Conservation (phyloP, 2,329 filamentous ascomycete species). For the Rutstroemia sp. region DNA sequence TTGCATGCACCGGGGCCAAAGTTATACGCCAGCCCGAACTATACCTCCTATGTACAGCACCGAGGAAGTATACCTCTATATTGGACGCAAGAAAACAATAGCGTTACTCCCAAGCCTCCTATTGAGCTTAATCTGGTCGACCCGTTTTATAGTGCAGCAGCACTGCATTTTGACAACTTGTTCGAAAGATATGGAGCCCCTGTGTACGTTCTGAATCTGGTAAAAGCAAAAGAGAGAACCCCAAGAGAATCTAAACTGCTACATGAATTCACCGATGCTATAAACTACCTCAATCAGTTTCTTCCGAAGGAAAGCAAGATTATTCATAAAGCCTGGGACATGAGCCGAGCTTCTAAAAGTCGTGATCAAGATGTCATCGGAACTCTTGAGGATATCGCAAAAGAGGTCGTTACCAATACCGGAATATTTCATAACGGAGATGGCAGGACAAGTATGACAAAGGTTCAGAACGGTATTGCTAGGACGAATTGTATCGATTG, state of each 20-base stretch:
- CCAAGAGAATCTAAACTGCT: conserved; percentile 89
- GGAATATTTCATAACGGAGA: conserved; percentile 95
- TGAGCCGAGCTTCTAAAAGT: conserved; percentile 90
- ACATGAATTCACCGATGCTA: conserved; percentile 77
- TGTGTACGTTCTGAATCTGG: conserved; percentile 83
- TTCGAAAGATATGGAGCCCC: conserved; percentile 91
- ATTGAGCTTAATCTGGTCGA: conserved; percentile 95
- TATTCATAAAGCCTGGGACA: conserved; percentile 93
- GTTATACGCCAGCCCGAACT: conserved; percentile 81
- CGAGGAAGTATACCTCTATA: conserved; percentile 93
- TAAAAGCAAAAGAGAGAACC: conserved; percentile 81
- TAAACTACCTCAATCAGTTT: conserved; percentile 91
- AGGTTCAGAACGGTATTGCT: conserved; percentile 83
- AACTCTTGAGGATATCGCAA: conserved; percentile 81
- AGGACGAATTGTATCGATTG: conserved; percentile 98
- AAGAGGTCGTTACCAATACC: conserved; percentile 76
- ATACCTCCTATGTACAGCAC: conserved; percentile 95
- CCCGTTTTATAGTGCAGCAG: conserved; percentile 89
- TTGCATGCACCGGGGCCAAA: conserved; percentile 86
- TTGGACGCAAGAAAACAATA: conserved; percentile 95
- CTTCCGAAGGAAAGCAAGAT: conserved; percentile 79
- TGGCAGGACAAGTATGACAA: conserved; percentile 53
- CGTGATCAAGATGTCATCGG: conserved; percentile 91
- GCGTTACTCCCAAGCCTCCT: conserved; percentile 91
- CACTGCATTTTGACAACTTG: conserved; percentile 88